Evolutionary conservation across 1,284 basidiomycete species (phyloP), one percentile per base, ranked within the genome.

Genomic region (Melampsora abietis-canadensis): DNA sequence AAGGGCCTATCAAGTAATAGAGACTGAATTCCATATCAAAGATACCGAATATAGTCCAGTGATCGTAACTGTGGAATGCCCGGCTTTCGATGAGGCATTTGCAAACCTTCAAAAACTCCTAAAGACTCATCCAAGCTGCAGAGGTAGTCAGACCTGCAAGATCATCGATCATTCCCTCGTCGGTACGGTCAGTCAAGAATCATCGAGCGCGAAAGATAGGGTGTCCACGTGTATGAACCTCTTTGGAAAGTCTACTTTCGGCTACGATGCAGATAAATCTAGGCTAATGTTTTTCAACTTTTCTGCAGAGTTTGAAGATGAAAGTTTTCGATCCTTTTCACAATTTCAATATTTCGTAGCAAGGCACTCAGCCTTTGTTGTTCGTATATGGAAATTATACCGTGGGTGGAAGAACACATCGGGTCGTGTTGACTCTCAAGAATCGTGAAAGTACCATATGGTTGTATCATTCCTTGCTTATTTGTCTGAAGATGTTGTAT

Each of bases 1-100:
- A 30, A 47, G 83, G 2, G 82, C 81, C 54, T 81, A 81, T 70
- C 67, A 77, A 40, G 76, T 79, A 7, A 75, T 81, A 34, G 79
- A 78, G 44, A 79, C n/a, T 44, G 27, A 47, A 47, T 24, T 21
- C 17, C 7, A n/a, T 44, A 60, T 34, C 30, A 57, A 14, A 37
- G 44, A 68, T 59, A 15, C 27, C 1, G n/a, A 27, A 2, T 68
- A 61, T 44, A 19, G 31, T 60, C 31, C 67, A n/a, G n/a, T 59
- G 21, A 21, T 68, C 57, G 34, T 68, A 14, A 68, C 67, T 17
- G 67, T 68, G 30, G 67, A 68, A 57, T 40, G 10, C 37, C 37
- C 37, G 37, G 37, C 4, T 40, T 34, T 60, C 17, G 21, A 30
- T 19, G 7, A 57, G 19, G 34, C 8, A 46, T 68, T 59, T 2